Percentiles rank a stretch among this genome's conserved stretches.
These are phyloP conservation scores for Phaeosphaeria sp. DNA, from an alignment of 2,329 filamentous ascomycete species.

Conservation along the genomic window DNA sequence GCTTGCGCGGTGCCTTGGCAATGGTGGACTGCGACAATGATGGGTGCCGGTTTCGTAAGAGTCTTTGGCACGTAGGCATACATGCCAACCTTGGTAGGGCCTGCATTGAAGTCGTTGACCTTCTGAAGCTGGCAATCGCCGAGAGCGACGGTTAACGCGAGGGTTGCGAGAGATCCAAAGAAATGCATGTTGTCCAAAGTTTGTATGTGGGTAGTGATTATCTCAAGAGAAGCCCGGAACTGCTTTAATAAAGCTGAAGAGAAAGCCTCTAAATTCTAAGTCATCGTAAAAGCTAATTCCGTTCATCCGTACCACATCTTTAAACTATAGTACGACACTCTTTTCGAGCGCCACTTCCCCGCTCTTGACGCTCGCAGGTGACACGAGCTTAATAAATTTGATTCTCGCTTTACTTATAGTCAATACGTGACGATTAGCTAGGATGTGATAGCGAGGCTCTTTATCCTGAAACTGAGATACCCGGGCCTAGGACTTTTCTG, in stretches of 20 bases:
- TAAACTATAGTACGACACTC: background rate
- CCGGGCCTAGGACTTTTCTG: background rate
- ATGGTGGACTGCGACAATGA: conserved; percentile 26
- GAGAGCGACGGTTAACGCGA: conserved; percentile 9
- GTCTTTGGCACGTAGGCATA: conserved; percentile 57
- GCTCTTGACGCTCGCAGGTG: background rate
- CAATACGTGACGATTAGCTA: background rate
- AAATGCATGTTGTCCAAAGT: conserved; percentile 1
- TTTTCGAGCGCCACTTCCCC: background rate
- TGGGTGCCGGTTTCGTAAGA: conserved; percentile 50
- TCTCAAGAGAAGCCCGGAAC: background rate
- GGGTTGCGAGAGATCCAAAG: conserved; percentile 1
- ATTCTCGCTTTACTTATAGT: background rate
- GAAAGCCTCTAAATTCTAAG: background rate
- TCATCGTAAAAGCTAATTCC: background rate
- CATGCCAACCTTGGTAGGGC: conserved; percentile 57
- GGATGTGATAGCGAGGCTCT: background rate
- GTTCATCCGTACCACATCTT: background rate
- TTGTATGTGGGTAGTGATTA: background rate
- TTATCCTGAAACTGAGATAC: background rate
- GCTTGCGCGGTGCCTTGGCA: conserved; percentile 24
- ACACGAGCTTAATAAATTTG: background rate
- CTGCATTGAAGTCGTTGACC: conserved; percentile 51
- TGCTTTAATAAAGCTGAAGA: background rate
- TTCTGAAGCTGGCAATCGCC: conserved; percentile 29